Evolutionary conservation across 1,284 basidiomycete genomes (phyloP).

Genomic region (Heterobasidion annosum): DNA sequence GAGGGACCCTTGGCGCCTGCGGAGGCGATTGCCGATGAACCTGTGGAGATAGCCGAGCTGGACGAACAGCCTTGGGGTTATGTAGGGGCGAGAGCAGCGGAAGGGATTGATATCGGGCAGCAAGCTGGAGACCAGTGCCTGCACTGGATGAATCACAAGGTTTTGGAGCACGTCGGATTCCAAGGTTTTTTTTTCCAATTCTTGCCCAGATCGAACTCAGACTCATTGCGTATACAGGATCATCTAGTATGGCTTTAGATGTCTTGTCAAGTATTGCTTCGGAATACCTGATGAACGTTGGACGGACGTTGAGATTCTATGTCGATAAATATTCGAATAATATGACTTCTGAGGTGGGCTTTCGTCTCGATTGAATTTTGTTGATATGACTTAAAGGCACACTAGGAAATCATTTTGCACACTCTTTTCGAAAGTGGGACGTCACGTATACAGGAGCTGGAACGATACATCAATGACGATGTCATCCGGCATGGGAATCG

Average conservation of each 20-base stretch:
- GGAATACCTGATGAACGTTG: constrained; percentile 82
- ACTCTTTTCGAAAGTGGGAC: constrained; percentile 84
- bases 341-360: constrained; percentile 73
- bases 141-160: constrained; percentile 61
- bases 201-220: neutral
- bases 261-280: constrained; percentile 74
- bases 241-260: constrained; percentile 66
- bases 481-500: constrained; percentile 76
- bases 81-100: neutral
- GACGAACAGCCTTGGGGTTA: constrained; percentile 49
- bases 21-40: constrained; percentile 7
- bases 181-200: constrained; percentile 53
- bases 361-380: constrained; percentile 4
- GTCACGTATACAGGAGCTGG: constrained; percentile 67
- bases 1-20: constrained; percentile 14
- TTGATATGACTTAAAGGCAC: neutral
- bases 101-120: constrained; percentile 35
- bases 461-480: constrained; percentile 86
- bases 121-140: constrained; percentile 51
- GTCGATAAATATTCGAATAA: constrained; percentile 71
- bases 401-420: constrained; percentile 85
- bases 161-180: constrained; percentile 84
- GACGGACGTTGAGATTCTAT: constrained; percentile 76
- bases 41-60: constrained; percentile 20
- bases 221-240: constrained; percentile 27